Percentiles rank a stretch among this genome's conserved stretches.
Conservation (phyloP, 2,329 filamentous ascomycete species). For the Aspergillus sp. region DNA sequence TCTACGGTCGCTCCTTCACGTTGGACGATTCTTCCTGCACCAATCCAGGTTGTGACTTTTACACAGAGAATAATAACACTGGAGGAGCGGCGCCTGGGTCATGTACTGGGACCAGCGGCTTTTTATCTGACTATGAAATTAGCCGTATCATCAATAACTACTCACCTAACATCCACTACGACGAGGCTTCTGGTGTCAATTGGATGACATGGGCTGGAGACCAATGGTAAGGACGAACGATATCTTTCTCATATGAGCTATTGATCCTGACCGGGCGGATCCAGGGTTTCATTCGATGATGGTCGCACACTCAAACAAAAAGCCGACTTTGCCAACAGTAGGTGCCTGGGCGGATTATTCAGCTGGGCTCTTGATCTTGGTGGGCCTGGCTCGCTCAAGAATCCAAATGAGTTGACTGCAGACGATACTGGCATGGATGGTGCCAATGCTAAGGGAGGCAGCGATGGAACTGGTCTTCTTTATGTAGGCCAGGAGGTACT, state of each 20-base stretch:
- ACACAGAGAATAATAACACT: neutral
- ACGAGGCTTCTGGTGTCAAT: neutral
- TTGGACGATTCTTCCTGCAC: neutral
- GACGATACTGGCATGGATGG: neutral
- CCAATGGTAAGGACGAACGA: neutral
- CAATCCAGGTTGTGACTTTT: neutral
- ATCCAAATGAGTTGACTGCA: neutral
- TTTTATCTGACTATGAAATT: neutral
- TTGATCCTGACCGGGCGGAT: neutral
- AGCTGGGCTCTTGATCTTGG: neutral
- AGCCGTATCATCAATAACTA: neutral
- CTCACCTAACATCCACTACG: neutral
- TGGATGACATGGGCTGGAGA: neutral
- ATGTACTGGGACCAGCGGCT: neutral
- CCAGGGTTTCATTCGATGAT: neutral
- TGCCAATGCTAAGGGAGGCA: conserved; percentile 1
- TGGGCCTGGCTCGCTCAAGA: neutral
- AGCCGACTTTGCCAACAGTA: neutral
- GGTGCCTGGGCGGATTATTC: neutral
- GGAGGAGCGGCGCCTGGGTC: neutral
- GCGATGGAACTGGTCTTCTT: conserved; percentile 5
- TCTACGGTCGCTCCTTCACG: neutral
- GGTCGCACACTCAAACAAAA: neutral
- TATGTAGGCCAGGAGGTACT: conserved; percentile 1
- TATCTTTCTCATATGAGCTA: neutral